Base-by-base conservation (phyloP, 1,284 basidiomycete species). In the Inonotus obliquus region DNA sequence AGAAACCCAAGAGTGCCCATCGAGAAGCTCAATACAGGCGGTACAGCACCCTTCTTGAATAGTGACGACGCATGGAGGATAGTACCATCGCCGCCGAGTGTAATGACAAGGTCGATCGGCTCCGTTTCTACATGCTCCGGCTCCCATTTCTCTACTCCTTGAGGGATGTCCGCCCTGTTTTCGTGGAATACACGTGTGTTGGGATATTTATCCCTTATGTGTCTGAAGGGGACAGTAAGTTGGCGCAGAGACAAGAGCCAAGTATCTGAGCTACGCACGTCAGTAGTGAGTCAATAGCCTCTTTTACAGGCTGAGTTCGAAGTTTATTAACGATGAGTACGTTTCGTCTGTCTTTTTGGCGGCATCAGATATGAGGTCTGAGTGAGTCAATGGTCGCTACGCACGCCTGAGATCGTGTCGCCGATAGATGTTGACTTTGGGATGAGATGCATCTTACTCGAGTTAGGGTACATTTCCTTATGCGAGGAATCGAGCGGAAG, bases 1-100 rank as follows among this genome's bases (percentile, higher is more conserved):
- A 98, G 76, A 73, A 98, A 98, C 1, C 96, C 96, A 0, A 98
- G 79, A 1, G 93, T 96, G 6, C 96, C 96, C 91, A 98, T 94
- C 0, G 92, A 95, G 75, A 98, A 97, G 70, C 93, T 96, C 39
- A 98, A 77, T 0, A 98, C 95, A 0, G 96, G 96, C 1, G 96
- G 96, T 13, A 97, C 95, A 23, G 92, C 89, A 37, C 90, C 91
- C 7, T 83, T 79, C 68, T 89, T 91, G 73, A 98, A 98, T 5
- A 98, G 77, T 25, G 93, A 94, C 4, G 95, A 96, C 0, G 94
- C 94, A 71, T 97, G 95, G 2, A 98, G 81, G 54, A 98, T 96
- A 1, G 96, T 98, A 1, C 96, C 96, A 71, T 98, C 96, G 25
- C 96, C 96, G 54, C 96, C 96, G 1, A 98, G 75, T 0, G 96